These are phyloP conservation scores for Eucalyptus victrix DNA, from an alignment of 345 rosid species.

Conservation along the genomic window DNA sequence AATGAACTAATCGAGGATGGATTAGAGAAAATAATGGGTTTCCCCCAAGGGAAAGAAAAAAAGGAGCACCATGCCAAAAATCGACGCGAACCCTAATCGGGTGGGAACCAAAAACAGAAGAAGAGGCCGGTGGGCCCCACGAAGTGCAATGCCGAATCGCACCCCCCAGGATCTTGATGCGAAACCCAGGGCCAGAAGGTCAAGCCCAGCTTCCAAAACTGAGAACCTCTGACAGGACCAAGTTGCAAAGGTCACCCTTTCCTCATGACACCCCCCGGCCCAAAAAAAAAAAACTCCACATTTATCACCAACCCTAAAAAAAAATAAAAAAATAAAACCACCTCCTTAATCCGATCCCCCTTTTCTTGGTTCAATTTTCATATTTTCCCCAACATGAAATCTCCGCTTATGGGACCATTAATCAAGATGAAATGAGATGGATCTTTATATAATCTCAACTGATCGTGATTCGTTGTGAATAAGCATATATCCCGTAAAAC, in stretches of 20 bases:
- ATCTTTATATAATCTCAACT: too few species aligned
- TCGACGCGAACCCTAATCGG: neutral
- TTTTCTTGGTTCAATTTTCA: neutral
- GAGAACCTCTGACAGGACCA: neutral
- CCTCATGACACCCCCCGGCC: neutral
- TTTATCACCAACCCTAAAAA: neutral
- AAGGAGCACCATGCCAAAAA: neutral
- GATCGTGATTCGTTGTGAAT: rapidly evolving
- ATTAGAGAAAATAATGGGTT: neutral
- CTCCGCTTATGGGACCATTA: rapidly evolving
- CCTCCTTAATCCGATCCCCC: neutral
- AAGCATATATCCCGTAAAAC: rapidly evolving
- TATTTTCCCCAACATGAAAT: neutral
- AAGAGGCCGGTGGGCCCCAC: neutral
- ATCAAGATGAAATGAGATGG: rapidly evolving
- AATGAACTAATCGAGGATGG: neutral
- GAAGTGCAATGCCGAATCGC: neutral
- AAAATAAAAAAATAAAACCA: neutral
- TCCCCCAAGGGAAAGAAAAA: neutral
- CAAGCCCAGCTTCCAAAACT: neutral
- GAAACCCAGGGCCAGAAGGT: neutral
- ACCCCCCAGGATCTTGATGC: neutral
- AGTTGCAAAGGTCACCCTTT: neutral
- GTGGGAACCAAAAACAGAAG: neutral
- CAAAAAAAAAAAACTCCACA: neutral